Percentiles rank a stretch among this genome's conserved stretches.
phyloP scores from a whole-genome alignment of 2,329 filamentous ascomycete genomes.

The Trichoderma brevicompactum region DNA sequence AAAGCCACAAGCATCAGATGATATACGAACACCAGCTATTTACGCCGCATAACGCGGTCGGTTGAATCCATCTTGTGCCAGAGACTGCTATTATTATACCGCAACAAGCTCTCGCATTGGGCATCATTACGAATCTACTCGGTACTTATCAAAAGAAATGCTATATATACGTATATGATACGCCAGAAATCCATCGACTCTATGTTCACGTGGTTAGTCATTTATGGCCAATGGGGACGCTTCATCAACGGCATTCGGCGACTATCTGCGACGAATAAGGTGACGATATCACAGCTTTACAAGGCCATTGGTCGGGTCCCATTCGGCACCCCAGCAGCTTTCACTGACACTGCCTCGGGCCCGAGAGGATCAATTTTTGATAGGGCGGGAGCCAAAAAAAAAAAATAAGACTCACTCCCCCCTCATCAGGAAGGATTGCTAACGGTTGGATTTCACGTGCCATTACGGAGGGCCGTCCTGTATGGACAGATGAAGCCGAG shows the following conservation, averaged over 20 bases:
- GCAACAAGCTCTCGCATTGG: not conserved
- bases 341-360: not conserved
- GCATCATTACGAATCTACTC: not conserved
- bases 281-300: not conserved
- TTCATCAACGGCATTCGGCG: not conserved
- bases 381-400: not conserved
- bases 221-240: constrained; percentile 19
- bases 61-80: not conserved
- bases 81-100: not conserved
- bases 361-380: not conserved
- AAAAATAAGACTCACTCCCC: not conserved
- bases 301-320: constrained; percentile 5
- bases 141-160: not conserved
- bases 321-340: not conserved
- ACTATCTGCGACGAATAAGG: constrained; percentile 14
- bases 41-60: not conserved
- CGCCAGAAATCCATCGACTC: not conserved
- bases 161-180: not conserved
- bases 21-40: not conserved
- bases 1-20: not conserved
- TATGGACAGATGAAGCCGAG: not conserved
- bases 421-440: not conserved
- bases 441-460: constrained; percentile 16
- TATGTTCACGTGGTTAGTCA: not conserved
- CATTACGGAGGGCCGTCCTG: not conserved